Evolutionary conservation across 352 stramenopile species (phyloP).

Genomic region (Bremia lactucae): DNA sequence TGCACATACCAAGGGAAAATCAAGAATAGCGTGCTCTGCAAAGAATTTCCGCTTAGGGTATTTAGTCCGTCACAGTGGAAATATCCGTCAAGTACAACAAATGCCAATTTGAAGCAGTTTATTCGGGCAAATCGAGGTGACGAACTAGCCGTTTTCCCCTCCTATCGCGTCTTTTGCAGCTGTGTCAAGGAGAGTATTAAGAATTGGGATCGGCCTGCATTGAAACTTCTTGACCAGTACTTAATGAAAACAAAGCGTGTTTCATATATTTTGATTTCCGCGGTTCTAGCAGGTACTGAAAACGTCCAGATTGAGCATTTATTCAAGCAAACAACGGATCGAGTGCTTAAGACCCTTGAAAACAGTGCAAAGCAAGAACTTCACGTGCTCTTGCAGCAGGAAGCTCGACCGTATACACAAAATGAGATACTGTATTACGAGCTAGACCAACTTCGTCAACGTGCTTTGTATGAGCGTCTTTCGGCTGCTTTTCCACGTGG

Average conservation of each 20-base stretch:
- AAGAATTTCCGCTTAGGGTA: conserved; percentile 8
- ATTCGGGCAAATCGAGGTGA: conserved; percentile 20
- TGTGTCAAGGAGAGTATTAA: no score
- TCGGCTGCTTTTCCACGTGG: conserved; percentile 2
- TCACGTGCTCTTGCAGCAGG: no score
- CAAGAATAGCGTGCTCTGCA: conserved; percentile 6
- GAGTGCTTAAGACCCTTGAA: no score
- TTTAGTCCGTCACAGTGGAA: conserved; percentile 15
- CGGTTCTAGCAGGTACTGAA: conserved; percentile 12
- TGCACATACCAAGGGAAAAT: conserved; percentile 9
- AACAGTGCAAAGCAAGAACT: no score
- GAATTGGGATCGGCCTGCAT: conserved; percentile 21
- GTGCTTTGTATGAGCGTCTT: conserved; percentile 11
- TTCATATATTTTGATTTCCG: conserved; percentile 15
- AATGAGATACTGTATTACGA: conserved; percentile 14
- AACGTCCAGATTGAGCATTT: conserved; percentile 13
- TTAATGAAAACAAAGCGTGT: conserved; percentile 9
- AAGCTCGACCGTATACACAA: no score
- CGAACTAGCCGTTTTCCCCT: no score
- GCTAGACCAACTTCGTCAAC: conserved; percentile 15
- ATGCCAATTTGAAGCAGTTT: conserved; percentile 13
- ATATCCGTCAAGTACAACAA: background rate
- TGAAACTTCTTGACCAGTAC: conserved; percentile 20
- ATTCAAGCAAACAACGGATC: no score
- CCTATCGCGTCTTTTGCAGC: no score